These are phyloP conservation scores for Somion occarium DNA, from an alignment of 1,284 basidiomycete species.

Conservation along the genomic window DNA sequence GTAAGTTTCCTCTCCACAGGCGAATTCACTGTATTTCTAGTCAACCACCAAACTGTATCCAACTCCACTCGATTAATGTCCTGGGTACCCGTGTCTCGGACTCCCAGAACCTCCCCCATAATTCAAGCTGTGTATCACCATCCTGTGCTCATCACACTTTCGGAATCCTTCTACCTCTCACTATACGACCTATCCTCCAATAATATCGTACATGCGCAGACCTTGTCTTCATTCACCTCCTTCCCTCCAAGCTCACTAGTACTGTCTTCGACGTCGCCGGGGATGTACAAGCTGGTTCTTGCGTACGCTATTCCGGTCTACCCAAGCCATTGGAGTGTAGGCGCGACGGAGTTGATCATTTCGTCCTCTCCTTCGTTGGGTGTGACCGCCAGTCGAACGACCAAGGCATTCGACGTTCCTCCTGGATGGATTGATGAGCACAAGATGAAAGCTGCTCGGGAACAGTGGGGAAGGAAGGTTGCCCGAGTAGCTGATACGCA, in stretches of 20 bases:
- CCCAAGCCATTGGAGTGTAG: constrained; percentile 76
- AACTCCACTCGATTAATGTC: constrained; percentile 38
- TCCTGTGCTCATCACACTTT: constrained; percentile 67
- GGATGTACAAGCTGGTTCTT: constrained; percentile 66
- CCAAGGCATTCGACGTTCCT: constrained; percentile 65
- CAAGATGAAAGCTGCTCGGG: constrained; percentile 56
- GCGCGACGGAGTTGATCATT: constrained; percentile 69
- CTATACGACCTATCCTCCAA: constrained; percentile 60
- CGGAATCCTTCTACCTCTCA: constrained; percentile 58
- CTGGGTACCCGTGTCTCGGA: constrained; percentile 41
- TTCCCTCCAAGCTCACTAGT: constrained; percentile 70
- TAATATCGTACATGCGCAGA: constrained; percentile 50
- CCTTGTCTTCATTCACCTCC: constrained; percentile 67
- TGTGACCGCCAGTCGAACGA: constrained; percentile 47
- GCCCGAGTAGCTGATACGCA: constrained; percentile 60
- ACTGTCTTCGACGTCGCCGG: constrained; percentile 50
- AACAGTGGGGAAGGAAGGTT: constrained; percentile 74
- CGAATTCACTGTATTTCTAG: constrained; percentile 53
- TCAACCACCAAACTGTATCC: constrained; percentile 41
- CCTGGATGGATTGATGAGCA: constrained; percentile 66
- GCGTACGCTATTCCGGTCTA: constrained; percentile 74
- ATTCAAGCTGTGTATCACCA: constrained; percentile 71
- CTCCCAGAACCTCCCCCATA: constrained; percentile 39
- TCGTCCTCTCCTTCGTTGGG: constrained; percentile 25
- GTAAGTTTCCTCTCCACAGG: constrained; percentile 63